Percentiles rank a stretch among this genome's conserved stretches.
phyloP scores from a whole-genome alignment of 345 rosid species.

The Toxicodendron radicans region DNA sequence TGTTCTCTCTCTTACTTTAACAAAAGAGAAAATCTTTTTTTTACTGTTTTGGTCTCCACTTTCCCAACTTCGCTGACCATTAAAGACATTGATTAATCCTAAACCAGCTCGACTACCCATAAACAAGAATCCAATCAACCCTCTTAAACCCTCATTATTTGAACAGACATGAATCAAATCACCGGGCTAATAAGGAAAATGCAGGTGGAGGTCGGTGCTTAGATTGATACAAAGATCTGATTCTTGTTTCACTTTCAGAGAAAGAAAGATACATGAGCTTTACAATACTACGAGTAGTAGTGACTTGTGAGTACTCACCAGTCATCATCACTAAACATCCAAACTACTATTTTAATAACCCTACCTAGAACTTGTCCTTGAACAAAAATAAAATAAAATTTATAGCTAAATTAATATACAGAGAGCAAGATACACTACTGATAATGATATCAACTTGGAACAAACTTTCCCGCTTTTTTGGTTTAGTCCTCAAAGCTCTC shows the following conservation, averaged over 20 bases:
- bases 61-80: conserved; percentile 68
- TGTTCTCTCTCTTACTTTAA: conserved; percentile 10
- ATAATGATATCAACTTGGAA: neutral
- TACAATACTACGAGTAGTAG: neutral
- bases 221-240: conserved; percentile 21
- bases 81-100: conserved; percentile 36
- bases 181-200: neutral
- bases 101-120: conserved; percentile 21
- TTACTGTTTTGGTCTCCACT: conserved; percentile 58
- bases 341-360: neutral
- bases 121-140: neutral
- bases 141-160: neutral
- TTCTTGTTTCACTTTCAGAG: conserved; percentile 29
- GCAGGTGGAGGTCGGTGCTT: too few relatives aligned
- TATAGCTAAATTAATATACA: conserved; percentile 14
- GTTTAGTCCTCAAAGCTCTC: neutral
- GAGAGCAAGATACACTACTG: conserved; percentile 2
- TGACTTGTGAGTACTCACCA: neutral
- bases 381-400: neutral
- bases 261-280: conserved; percentile 26
- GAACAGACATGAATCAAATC: neutral
- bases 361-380: conserved; percentile 2
- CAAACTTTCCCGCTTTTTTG: conserved; percentile 20
- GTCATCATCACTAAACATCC: conserved; percentile 14
- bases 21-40: conserved; percentile 35